Percentiles rank a stretch among this genome's conserved stretches.
These are phyloP conservation scores for Cutaneotrichosporon sp. DNA, from an alignment of 1,284 basidiomycete species.

Conservation along the genomic window DNA sequence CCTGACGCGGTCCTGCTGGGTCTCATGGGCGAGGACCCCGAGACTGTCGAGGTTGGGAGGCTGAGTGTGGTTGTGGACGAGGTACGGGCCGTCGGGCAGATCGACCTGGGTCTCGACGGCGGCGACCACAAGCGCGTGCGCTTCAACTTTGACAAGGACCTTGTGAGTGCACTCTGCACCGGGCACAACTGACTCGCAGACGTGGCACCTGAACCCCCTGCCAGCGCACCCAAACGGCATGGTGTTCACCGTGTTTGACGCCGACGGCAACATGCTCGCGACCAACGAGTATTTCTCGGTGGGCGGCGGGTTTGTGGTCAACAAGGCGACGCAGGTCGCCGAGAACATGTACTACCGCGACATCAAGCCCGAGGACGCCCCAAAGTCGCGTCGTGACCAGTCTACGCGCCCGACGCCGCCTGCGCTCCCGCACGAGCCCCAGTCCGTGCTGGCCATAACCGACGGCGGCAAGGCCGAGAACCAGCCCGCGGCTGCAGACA, in stretches of 20 bases:
- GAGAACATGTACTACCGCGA: slow-evolving; percentile 96
- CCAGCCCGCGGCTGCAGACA: not conserved
- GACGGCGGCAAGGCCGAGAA: slow-evolving; percentile 3
- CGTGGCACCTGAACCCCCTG: slow-evolving; percentile 36
- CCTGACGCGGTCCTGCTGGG: slow-evolving; percentile 89
- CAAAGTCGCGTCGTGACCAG: slow-evolving; percentile 70
- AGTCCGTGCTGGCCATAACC: not conserved
- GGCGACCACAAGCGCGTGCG: slow-evolving; percentile 67
- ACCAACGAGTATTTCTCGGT: slow-evolving; percentile 90
- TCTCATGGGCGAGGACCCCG: slow-evolving; percentile 62
- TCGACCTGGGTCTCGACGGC: slow-evolving; percentile 55
- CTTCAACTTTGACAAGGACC: slow-evolving; percentile 82
- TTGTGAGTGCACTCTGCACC: slow-evolving; percentile 74
- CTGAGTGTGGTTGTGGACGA: slow-evolving; percentile 29
- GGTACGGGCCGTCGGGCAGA: slow-evolving; percentile 26
- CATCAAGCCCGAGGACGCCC: slow-evolving; percentile 76
- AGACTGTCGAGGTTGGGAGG: slow-evolving; percentile 37
- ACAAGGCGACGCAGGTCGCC: slow-evolving; percentile 56
- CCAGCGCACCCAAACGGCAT: slow-evolving; percentile 71
- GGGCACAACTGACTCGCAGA: slow-evolving; percentile 10
- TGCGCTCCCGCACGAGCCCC: not conserved
- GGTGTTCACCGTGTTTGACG: slow-evolving; percentile 79
- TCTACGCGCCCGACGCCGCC: not conserved
- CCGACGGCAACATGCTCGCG: slow-evolving; percentile 76
- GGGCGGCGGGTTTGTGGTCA: slow-evolving; percentile 76